Evolutionary conservation across 129 eudicot species (phyloP).

Genomic region (Apium graveolens): DNA sequence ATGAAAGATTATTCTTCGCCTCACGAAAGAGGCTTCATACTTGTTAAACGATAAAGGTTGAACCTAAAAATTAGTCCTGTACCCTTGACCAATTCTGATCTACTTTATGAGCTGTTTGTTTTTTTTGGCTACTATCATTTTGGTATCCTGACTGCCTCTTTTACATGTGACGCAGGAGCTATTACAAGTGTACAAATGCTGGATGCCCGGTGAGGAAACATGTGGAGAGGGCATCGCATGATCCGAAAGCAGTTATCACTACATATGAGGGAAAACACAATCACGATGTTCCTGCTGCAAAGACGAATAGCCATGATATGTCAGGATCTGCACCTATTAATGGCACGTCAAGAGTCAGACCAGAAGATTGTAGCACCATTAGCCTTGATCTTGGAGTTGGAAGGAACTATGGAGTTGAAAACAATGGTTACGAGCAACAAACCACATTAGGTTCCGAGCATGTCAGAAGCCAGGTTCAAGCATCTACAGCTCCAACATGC

Average conservation of each 20-base stretch:
- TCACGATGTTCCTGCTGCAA: conserved; percentile 76
- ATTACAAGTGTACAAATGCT: conserved; percentile 83
- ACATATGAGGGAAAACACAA: conserved; percentile 97
- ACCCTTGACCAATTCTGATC: not conserved
- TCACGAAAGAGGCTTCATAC: too few relatives aligned
- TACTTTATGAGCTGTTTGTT: not conserved
- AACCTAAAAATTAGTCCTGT: not conserved
- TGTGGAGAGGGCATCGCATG: conserved; percentile 92
- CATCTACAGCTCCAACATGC: conserved; percentile 30
- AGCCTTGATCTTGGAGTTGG: conserved; percentile 93
- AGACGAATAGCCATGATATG: conserved; percentile 46
- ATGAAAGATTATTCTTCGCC: too few relatives aligned
- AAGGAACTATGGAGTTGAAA: conserved; percentile 24
- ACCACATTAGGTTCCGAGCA: conserved; percentile 21
- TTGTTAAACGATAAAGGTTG: too few relatives aligned
- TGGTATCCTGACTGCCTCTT: not conserved
- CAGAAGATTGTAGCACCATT: conserved; percentile 34
- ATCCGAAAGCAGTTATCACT: conserved; percentile 91
- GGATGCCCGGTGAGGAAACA: conserved; percentile 82
- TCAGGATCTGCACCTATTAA: conserved; percentile 21
- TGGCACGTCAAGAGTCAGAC: conserved; percentile 36
- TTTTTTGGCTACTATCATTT: not conserved
- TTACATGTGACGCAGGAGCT: conserved; percentile 48
- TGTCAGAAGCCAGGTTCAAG: conserved; percentile 35
- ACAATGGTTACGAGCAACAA: conserved; percentile 26